These are phyloP conservation scores for Globisporangium cederbergense DNA, from an alignment of 352 stramenopile genomes.

Conservation along the genomic window DNA sequence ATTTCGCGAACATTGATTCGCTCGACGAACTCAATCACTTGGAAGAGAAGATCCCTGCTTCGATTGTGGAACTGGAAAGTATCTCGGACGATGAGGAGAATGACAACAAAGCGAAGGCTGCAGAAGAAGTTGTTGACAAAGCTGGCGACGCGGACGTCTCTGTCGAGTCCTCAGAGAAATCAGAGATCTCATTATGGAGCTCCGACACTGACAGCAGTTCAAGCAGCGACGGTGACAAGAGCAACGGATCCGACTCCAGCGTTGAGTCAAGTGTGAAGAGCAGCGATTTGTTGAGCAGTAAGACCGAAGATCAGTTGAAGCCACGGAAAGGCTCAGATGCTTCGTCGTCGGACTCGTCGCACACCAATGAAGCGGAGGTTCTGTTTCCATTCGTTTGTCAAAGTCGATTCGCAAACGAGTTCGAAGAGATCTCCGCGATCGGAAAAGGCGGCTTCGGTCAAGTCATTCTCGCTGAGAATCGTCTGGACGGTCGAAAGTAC, in stretches of 20 bases:
- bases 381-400: constrained; percentile 85
- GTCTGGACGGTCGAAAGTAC: constrained; percentile 91
- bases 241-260: constrained; percentile 10
- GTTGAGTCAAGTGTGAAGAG: constrained; percentile 10
- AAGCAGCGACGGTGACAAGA: constrained; percentile 15
- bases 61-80: constrained; percentile 13
- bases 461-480: constrained; percentile 93
- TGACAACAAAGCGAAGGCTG: constrained; percentile 3
- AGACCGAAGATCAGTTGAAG: constrained; percentile 11
- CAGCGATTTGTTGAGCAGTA: constrained; percentile 12
- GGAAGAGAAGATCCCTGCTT: constrained; percentile 15
- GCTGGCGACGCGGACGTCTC: constrained; percentile 22
- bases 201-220: constrained; percentile 31
- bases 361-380: constrained; percentile 51
- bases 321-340: constrained; percentile 41
- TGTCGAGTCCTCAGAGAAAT: constrained; percentile 24
- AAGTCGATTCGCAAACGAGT: constrained; percentile 82
- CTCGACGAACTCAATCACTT: constrained; percentile 24
- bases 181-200: constrained; percentile 34
- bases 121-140: neutral
- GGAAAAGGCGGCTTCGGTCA: constrained; percentile 93
- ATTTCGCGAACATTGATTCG: constrained; percentile 22
- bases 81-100: constrained; percentile 25
- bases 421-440: constrained; percentile 82
- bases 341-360: constrained; percentile 52